Evolutionary conservation across 768 basidiomycete species (phyloP), one percentile per base, ranked within the genome.

Genomic region (Podaxis mareebaensis): DNA sequence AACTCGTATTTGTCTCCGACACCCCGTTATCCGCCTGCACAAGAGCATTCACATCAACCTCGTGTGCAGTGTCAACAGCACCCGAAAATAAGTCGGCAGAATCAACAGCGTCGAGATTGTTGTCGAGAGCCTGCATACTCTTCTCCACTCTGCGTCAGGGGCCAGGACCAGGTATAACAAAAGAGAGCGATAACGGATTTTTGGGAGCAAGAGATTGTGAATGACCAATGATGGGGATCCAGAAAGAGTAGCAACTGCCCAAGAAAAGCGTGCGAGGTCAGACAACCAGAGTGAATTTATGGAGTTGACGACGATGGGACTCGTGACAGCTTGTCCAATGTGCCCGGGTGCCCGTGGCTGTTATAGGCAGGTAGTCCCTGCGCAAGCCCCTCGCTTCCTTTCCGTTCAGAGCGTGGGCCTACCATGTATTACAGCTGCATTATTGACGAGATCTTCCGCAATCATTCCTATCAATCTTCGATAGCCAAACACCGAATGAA

Each of bases 341-440:
- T 44, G 17, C 51, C 53, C 39, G 52, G 52, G 60, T 51, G 53
- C 58, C 48, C 36, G 48, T 26, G 28, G 53, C 61, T 56, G 61
- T 24, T 49, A 48, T 46, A 55, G 60, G 61, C 61, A 62, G 61
- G 44, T 48, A 55, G 42, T 62, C 42, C 61, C 44, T 61, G 60
- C 53, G 22, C 22, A 30, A 54, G 4, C 44, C n/a, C 38, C 5
- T 24, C 53, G 30, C 61, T 48, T 53, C 61, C 53, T 48, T 49
- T 62, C 61, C 61, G 28, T 48, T 56, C 22, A 62, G 44, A 62
- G 28, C 42, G 53, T 56, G 61, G 26, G 53, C 61, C 61, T n/a
- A 24, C 53, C 22, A 48, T 24, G 17, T 48, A 44, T 39, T 30
- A 30, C 49, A 42, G 20, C 58, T 36, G 59, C 15, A 52, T 26